phyloP scores from a whole-genome alignment of 2,329 filamentous ascomycete genomes.

The Didymella exigua region DNA sequence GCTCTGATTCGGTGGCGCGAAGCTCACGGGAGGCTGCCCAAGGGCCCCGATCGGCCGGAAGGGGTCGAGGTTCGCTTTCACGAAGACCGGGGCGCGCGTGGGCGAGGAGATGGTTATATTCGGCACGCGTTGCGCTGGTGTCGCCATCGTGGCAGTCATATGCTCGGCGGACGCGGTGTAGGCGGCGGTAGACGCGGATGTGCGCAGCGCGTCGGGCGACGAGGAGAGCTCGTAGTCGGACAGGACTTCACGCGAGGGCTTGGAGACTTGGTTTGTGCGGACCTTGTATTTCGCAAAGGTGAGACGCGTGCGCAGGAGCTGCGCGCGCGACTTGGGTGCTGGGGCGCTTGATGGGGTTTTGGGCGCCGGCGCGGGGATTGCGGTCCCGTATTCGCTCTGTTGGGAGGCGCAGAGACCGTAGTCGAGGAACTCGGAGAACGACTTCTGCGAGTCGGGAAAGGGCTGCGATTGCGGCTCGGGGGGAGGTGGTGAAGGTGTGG shows the following conservation, averaged over 20 bases:
- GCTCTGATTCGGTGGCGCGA: slow-evolving; percentile 29
- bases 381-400: slow-evolving; percentile 31
- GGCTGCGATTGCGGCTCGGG: slow-evolving; percentile 30
- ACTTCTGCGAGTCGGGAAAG: slow-evolving; percentile 39
- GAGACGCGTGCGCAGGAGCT: slow-evolving; percentile 71
- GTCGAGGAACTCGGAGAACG: slow-evolving; percentile 56
- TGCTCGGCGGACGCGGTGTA: slow-evolving; percentile 16
- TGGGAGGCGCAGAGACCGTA: slow-evolving; percentile 54
- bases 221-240: slow-evolving; percentile 35
- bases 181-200: slow-evolving; percentile 20
- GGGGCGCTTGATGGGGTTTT: slow-evolving; percentile 16
- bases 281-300: slow-evolving; percentile 76
- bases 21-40: slow-evolving; percentile 48
- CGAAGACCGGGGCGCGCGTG: slow-evolving; percentile 30
- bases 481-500: slow-evolving; percentile 21
- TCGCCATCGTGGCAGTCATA: too few species aligned
- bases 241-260: slow-evolving; percentile 66
- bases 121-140: slow-evolving; percentile 19
- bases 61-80: slow-evolving; percentile 42
- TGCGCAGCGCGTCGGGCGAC: slow-evolving; percentile 21
- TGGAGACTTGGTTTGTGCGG: slow-evolving; percentile 70
- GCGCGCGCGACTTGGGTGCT: slow-evolving; percentile 59
- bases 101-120: slow-evolving; percentile 41
- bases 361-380: slow-evolving; percentile 6
- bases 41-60: slow-evolving; percentile 38